Conservation (phyloP, 306 rosid genomes). For the cucumber (Cucumis sativus) region Cucumber_9930_V3 NC_026655.2:10080001-10080500, state of each 20-base stretch:
- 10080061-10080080: background rate
- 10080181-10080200: background rate
- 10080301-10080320: background rate
- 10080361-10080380: background rate
- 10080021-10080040: background rate
- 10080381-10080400: background rate
- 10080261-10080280: background rate
- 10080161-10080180: background rate
- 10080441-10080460: conserved; percentile 3
- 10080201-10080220: too few species aligned
- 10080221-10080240: background rate
- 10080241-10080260: background rate
- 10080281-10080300: background rate
- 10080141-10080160: background rate
- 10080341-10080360: background rate
- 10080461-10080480: conserved; percentile 3
- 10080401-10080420: background rate
- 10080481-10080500: conserved; percentile 1
- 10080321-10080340: background rate
- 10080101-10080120: background rate
- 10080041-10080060: background rate
- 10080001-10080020: background rate
- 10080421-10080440: background rate
- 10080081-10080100: background rate
- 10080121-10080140: background rate